These are phyloP conservation scores for Psidium friedrichsthalianum DNA, from an alignment of 345 rosid genomes.

Conservation along the genomic window DNA sequence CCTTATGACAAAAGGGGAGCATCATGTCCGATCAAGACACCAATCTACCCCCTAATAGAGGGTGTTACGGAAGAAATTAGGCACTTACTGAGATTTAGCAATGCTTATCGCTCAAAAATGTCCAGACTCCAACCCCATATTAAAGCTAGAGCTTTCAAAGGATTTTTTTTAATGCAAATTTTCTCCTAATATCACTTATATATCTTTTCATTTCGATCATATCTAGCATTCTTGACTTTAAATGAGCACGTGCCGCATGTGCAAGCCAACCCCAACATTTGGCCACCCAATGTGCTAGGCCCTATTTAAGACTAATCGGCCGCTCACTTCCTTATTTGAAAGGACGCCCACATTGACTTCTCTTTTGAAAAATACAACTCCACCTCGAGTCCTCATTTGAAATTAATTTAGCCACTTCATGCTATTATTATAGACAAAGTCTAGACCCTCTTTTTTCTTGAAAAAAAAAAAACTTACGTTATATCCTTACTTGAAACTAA, in stretches of 20 bases:
- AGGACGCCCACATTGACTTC: not conserved
- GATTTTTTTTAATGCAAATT: not conserved
- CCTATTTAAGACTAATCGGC: not conserved
- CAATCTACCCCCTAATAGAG: too few relatives aligned
- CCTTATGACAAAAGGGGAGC: too few relatives aligned
- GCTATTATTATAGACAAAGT: too few relatives aligned
- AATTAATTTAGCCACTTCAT: too few relatives aligned
- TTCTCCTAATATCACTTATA: not conserved
- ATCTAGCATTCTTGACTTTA: not conserved
- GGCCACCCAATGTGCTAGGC: not conserved
- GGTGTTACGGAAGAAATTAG: too few relatives aligned
- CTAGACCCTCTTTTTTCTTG: too few relatives aligned
- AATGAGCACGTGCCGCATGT: not conserved
- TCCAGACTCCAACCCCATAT: not conserved
- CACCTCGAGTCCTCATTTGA: too few relatives aligned
- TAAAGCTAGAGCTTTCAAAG: not conserved
- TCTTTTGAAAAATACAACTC: not conserved
- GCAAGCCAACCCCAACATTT: not conserved
- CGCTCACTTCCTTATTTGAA: rapidly evolving
- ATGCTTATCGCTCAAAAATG: too few relatives aligned
- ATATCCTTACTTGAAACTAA: not conserved
- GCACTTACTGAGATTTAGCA: too few relatives aligned
- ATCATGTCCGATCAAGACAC: too few relatives aligned
- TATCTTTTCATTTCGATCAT: not conserved
- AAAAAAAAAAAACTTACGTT: too few relatives aligned